phyloP scores from a whole-genome alignment of 2,329 filamentous ascomycete genomes.

The Keithomyces neogunnii region DNA sequence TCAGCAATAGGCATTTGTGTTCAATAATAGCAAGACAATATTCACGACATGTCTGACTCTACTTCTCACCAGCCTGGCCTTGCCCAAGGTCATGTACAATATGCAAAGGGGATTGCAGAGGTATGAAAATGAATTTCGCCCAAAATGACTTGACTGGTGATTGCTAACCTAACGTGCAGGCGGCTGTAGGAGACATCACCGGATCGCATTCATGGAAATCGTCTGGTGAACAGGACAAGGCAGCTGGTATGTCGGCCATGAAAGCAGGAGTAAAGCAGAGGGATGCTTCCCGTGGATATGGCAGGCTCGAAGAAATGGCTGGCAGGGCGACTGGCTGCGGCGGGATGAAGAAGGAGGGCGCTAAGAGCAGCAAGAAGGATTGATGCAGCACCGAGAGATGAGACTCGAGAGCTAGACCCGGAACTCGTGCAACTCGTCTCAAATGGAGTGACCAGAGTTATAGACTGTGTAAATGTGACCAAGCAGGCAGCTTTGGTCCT shows the following conservation, averaged over 20 bases:
- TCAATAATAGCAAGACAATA: neutral
- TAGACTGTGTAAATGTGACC: no score
- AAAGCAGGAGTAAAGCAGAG: slow-evolving; percentile 49
- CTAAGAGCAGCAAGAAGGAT: slow-evolving; percentile 34
- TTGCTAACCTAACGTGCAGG: slow-evolving; percentile 25
- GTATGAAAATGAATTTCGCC: slow-evolving; percentile 25
- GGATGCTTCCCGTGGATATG: slow-evolving; percentile 48
- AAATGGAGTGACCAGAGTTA: no score
- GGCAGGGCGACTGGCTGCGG: slow-evolving; percentile 58
- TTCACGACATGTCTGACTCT: neutral
- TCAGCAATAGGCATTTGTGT: no score
- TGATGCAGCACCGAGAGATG: slow-evolving; percentile 4
- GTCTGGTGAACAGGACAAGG: slow-evolving; percentile 57
- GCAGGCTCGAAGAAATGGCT: slow-evolving; percentile 55
- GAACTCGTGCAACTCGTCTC: no score
- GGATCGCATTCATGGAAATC: slow-evolving; percentile 55
- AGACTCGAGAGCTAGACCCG: neutral
- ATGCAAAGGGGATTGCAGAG: slow-evolving; percentile 59
- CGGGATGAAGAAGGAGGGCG: slow-evolving; percentile 59
- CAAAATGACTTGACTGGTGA: neutral
- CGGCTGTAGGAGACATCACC: slow-evolving; percentile 51
- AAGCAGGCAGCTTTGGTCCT: no score
- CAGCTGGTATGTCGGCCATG: slow-evolving; percentile 53
- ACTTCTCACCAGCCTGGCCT: slow-evolving; percentile 44
- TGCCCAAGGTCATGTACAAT: slow-evolving; percentile 55